Conservation (phyloP, 2,329 filamentous ascomycete species). For the Kalaharituber pfeilii region DNA sequence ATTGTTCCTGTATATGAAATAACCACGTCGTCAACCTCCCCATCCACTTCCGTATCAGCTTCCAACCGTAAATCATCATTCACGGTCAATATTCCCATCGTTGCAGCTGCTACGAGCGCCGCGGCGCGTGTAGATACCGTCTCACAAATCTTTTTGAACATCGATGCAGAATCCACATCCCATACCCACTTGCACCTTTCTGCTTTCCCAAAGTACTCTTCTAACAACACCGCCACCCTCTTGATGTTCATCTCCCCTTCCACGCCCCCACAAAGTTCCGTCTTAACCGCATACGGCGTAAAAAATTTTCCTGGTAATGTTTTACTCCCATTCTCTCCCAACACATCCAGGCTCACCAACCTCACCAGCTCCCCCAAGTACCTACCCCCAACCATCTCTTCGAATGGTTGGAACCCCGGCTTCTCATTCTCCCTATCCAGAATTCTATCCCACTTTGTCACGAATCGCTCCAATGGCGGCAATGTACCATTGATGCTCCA, state of each 20-base stretch:
- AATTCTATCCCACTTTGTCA: slow-evolving; percentile 41
- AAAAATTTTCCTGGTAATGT: slow-evolving; percentile 34
- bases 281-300: slow-evolving; percentile 40
- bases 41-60: neutral
- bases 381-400: slow-evolving; percentile 46
- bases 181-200: neutral
- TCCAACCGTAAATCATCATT: slow-evolving; percentile 9
- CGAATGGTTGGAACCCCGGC: slow-evolving; percentile 45
- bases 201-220: slow-evolving; percentile 9
- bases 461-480: slow-evolving; percentile 7
- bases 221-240: slow-evolving; percentile 4
- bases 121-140: slow-evolving; percentile 42
- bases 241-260: slow-evolving; percentile 7
- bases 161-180: slow-evolving; percentile 4
- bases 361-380: slow-evolving; percentile 50
- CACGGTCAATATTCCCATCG: slow-evolving; percentile 34
- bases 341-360: slow-evolving; percentile 40
- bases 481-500: slow-evolving; percentile 16
- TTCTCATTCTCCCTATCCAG: slow-evolving; percentile 37
- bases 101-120: slow-evolving; percentile 40
- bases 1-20: slow-evolving; percentile 70
- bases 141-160: slow-evolving; percentile 31
- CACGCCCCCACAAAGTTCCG: slow-evolving; percentile 41
- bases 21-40: slow-evolving; percentile 23
- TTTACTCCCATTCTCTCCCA: slow-evolving; percentile 25